Evolutionary conservation across 2,329 filamentous ascomycete species (phyloP), one percentile per base, ranked within the genome.

Genomic region (Pezizomycotina sp.): DNA sequence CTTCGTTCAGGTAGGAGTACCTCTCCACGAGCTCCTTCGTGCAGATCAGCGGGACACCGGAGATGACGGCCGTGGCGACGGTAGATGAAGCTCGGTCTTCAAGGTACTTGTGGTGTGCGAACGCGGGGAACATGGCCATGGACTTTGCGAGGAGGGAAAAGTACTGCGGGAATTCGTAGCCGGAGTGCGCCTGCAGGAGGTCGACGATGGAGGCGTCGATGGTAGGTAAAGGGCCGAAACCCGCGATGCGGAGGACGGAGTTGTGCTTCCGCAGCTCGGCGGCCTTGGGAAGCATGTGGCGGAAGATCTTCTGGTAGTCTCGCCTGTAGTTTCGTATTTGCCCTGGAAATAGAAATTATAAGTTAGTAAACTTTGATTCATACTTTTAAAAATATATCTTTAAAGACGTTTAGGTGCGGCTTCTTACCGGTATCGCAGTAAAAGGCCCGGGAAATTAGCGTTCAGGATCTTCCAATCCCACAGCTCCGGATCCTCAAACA

Each of bases 41-140:
- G 1, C 47, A 52, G 10, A 53, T 46, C 6, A 53, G 24, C 1
- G 52, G 50, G 6, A 45, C 43, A 0, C 52, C 52, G 2, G 50
- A 48, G 19, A 54, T 53, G 13, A 54, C 39, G 5, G 47, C 34
- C 9, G 51, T 50, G n/a, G 52, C 48, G 6, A 54, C 45, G 2
- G 49, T 47, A 6, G 42, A 49, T 3, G 42, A 47, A 6, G 52
- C 52, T 29, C 53, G 50, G 8, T 48, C 45, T 29, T 52, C 49
- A 16, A 51, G 38, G 28, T 53, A 54, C n/a, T 48, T 44, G 6
- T 47, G 39, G 4, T 34, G 41, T 8, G 50, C 49, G 31, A 54
- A 53, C 4, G 50, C 52, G 3, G 52, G 52, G 14, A 54, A 34
- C n/a, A 54, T 43, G 8, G 47, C 50, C 36, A 50, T 49, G 4